phyloP scores from a whole-genome alignment of 352 stramenopile species.

The Globisporangium sylvaticum region DNA sequence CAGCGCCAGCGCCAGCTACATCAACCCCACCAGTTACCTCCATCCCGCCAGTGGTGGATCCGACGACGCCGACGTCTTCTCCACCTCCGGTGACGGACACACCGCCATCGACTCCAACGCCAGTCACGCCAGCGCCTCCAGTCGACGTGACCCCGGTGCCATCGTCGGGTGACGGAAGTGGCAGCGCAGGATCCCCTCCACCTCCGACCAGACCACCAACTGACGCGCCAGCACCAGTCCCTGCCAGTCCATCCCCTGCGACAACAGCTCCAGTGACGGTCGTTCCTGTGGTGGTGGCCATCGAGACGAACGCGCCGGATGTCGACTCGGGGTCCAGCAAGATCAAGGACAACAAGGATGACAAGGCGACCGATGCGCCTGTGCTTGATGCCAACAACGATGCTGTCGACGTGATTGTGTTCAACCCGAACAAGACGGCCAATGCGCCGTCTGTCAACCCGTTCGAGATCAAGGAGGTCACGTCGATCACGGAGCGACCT shows the following conservation, averaged over 20 bases:
- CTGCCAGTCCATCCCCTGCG: slow-evolving; percentile 12
- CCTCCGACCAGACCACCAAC: slow-evolving; percentile 17
- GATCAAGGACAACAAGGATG: slow-evolving; percentile 11
- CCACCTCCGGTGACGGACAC: slow-evolving; percentile 12
- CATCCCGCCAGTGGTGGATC: neutral
- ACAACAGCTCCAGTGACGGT: slow-evolving; percentile 26
- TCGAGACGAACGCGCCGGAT: slow-evolving; percentile 33
- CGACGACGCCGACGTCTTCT: neutral
- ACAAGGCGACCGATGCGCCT: slow-evolving; percentile 21
- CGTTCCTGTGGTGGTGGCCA: slow-evolving; percentile 24
- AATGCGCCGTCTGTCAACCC: slow-evolving; percentile 35
- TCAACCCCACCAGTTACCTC: neutral
- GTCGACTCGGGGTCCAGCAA: slow-evolving; percentile 12
- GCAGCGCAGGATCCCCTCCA: slow-evolving; percentile 10
- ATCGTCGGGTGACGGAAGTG: neutral
- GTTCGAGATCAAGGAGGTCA: slow-evolving; percentile 47
- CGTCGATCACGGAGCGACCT: slow-evolving; percentile 26
- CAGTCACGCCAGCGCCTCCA: slow-evolving; percentile 8
- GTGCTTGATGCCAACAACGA: slow-evolving; percentile 29
- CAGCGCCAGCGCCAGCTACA: too few relatives aligned
- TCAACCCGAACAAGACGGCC: slow-evolving; percentile 22
- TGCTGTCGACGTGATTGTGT: slow-evolving; percentile 51
- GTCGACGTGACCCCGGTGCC: neutral
- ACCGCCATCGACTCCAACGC: neutral
- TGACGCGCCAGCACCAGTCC: neutral